These are phyloP conservation scores for Solanum dulcamara DNA, from an alignment of 257 asterid species.

Conservation along the genomic window DNA sequence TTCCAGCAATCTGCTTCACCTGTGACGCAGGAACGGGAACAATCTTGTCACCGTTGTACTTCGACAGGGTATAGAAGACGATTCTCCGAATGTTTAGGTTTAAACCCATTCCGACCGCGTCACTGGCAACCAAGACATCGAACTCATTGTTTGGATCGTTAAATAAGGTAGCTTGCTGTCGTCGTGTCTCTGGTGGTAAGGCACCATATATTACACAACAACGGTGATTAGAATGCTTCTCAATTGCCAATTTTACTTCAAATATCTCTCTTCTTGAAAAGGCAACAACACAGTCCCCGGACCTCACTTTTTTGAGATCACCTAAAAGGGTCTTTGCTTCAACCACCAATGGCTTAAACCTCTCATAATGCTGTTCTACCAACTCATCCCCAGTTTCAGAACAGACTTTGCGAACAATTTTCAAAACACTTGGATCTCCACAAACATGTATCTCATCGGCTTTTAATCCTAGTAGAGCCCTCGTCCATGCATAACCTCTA, in stretches of 20 bases:
- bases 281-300: constrained; percentile 94
- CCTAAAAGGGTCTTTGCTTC: constrained; percentile 89
- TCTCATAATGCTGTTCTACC: constrained; percentile 52
- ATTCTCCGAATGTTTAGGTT: constrained; percentile 74
- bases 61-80: constrained; percentile 54
- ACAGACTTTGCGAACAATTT: constrained; percentile 54
- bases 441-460: constrained; percentile 95
- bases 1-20: constrained; percentile 92
- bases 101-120: constrained; percentile 98
- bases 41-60: constrained; percentile 75
- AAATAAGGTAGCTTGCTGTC: constrained; percentile 81
- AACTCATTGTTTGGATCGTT: constrained; percentile 54
- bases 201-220: constrained; percentile 95
- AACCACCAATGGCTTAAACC: constrained; percentile 87
- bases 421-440: constrained; percentile 96
- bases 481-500: constrained; percentile 93
- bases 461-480: constrained; percentile 80
- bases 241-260: constrained; percentile 82
- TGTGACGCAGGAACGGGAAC: constrained; percentile 85
- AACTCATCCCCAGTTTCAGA: constrained; percentile 80
- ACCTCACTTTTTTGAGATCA: constrained; percentile 62
- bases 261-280: constrained; percentile 91
- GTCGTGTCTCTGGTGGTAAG: constrained; percentile 90
- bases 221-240: constrained; percentile 69
- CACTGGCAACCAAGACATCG: constrained; percentile 89